Percentiles rank a stretch among this genome's conserved stretches.
Evolutionary conservation across 345 rosid species (phyloP).

Genomic region (Conringia planisiliqua): DNA sequence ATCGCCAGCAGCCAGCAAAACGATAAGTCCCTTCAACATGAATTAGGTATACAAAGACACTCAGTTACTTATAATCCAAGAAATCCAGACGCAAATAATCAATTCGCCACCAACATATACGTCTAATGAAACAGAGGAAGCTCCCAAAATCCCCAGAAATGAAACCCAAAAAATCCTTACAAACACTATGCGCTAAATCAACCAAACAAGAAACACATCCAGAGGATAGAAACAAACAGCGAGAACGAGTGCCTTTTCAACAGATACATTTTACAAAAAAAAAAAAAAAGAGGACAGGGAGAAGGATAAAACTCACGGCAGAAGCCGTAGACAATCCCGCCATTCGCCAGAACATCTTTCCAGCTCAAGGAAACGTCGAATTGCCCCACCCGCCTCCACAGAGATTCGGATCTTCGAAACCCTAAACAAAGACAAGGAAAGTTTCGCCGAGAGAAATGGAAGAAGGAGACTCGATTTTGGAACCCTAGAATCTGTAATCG

Average conservation of each 20-base stretch:
- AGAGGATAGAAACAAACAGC: not conserved
- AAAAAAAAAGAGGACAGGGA: not conserved
- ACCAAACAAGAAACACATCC: not conserved
- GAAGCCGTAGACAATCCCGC: slow-evolving; percentile 88
- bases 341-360: slow-evolving; percentile 94
- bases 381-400: not conserved
- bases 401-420: slow-evolving; percentile 50
- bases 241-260: not conserved
- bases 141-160: slow-evolving; percentile 1
- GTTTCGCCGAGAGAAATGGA: not conserved
- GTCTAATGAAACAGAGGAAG: slow-evolving; percentile 19
- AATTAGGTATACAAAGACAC: too few relatives aligned
- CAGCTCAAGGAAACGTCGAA: slow-evolving; percentile 20
- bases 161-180: not conserved
- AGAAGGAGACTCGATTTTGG: slow-evolving; percentile 4
- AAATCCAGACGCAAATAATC: slow-evolving; percentile 3
- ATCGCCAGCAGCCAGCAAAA: not conserved
- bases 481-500: slow-evolving; percentile 14
- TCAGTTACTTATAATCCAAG: slow-evolving; percentile 10
- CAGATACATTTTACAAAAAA: not conserved
- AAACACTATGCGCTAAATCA: not conserved
- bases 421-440: slow-evolving; percentile 26
- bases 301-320: slow-evolving; percentile 56
- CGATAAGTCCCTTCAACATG: not conserved
- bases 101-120: not conserved